Evolutionary conservation across 1,284 basidiomycete species (phyloP).

Genomic region (Cryptococcus maquisensis): DNA sequence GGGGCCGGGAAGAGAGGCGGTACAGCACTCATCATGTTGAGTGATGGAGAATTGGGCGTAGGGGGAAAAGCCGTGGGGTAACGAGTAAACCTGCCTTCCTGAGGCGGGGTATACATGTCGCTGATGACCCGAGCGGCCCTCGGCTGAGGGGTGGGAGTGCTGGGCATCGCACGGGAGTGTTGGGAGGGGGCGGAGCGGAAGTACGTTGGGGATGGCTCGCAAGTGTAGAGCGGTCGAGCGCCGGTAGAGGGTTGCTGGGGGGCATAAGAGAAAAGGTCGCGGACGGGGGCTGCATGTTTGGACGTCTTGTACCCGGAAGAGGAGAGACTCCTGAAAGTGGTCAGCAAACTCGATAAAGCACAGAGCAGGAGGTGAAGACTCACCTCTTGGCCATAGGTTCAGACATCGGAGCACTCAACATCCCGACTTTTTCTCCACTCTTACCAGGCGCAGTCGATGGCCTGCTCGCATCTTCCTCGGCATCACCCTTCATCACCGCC

Average conservation of each 20-base stretch:
- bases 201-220: slow-evolving; percentile 23
- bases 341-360: neutral
- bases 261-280: slow-evolving; percentile 32
- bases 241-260: slow-evolving; percentile 28
- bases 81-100: neutral
- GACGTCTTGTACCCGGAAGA: slow-evolving; percentile 22
- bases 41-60: slow-evolving; percentile 20
- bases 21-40: neutral
- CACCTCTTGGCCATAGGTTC: slow-evolving; percentile 35
- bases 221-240: slow-evolving; percentile 28
- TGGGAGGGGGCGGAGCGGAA: slow-evolving; percentile 5
- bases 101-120: neutral
- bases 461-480: slow-evolving; percentile 38
- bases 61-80: slow-evolving; percentile 19
- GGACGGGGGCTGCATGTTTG: slow-evolving; percentile 24
- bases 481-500: slow-evolving; percentile 19
- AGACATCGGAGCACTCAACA: slow-evolving; percentile 30
- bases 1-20: slow-evolving; percentile 4
- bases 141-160: slow-evolving; percentile 12
- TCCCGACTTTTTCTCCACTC: slow-evolving; percentile 17
- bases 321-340: slow-evolving; percentile 18
- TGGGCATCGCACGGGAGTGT: slow-evolving; percentile 16
- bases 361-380: slow-evolving; percentile 4
- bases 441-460: slow-evolving; percentile 30
- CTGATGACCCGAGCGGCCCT: neutral